A percentile compares a stretch with the other conserved stretches of the same genome.
Evolutionary conservation across 768 basidiomycete genomes (phyloP).

Genomic region (Cystobasidium onofrii): DNA sequence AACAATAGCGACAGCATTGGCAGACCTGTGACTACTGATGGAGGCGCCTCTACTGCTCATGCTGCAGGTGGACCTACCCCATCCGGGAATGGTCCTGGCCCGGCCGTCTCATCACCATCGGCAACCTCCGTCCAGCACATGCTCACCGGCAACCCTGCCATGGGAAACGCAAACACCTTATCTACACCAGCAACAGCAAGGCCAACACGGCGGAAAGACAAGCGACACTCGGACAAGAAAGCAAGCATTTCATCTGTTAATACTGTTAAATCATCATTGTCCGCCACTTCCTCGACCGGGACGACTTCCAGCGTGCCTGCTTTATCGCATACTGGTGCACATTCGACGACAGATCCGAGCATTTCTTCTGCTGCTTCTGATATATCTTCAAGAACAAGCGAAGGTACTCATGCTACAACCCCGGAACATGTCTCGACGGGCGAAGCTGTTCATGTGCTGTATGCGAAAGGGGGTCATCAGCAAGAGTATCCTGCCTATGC

Average conservation of each 20-base stretch:
- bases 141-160: too few species aligned
- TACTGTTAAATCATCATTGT: neutral
- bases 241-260: neutral
- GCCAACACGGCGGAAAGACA: neutral
- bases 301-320: neutral
- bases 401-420: neutral
- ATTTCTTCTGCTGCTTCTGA: neutral
- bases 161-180: too few species aligned
- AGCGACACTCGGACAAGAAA: neutral
- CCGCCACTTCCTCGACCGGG: neutral
- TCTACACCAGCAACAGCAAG: neutral
- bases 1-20: neutral
- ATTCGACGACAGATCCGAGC: neutral
- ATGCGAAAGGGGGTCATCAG: neutral
- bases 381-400: neutral
- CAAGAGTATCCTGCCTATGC: neutral
- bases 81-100: neutral
- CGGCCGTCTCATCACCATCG: neutral
- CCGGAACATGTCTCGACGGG: neutral
- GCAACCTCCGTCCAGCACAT: too few species aligned
- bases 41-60: neutral
- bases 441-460: neutral
- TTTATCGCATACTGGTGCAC: neutral
- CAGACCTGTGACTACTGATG: too few species aligned
- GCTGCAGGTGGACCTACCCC: neutral